Conservation (phyloP, 805 yeast genomes). For the Starmera dryadoides region DNA sequence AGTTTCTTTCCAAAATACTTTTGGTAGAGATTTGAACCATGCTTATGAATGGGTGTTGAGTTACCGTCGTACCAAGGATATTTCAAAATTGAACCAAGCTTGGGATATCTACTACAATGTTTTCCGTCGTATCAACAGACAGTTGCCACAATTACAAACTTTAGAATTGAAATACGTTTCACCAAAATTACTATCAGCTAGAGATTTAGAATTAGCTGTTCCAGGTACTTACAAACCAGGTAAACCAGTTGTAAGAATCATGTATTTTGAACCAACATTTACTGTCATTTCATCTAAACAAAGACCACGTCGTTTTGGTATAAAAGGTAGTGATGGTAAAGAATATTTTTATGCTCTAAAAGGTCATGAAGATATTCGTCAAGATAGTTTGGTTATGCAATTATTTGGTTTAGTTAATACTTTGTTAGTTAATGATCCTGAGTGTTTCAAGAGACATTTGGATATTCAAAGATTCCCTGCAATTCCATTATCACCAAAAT, state of each 20-base stretch:
- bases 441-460: constrained; percentile 91
- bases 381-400: constrained; percentile 97
- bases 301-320: constrained; percentile 79
- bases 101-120: constrained; percentile 97
- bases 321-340: constrained; percentile 87
- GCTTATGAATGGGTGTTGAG: constrained; percentile 92
- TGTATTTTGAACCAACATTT: constrained; percentile 73
- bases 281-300: constrained; percentile 92
- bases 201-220: constrained; percentile 76
- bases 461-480: constrained; percentile 91
- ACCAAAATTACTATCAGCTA: constrained; percentile 75
- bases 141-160: constrained; percentile 78
- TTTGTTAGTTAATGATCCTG: constrained; percentile 80
- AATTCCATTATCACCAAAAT: constrained; percentile 91
- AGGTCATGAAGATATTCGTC: constrained; percentile 98
- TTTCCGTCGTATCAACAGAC: constrained; percentile 84
- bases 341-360: constrained; percentile 77
- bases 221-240: constrained; percentile 93
- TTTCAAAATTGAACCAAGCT: constrained; percentile 87
- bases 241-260: constrained; percentile 65
- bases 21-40: constrained; percentile 86
- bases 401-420: constrained; percentile 93
- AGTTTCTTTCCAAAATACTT: constrained; percentile 85
- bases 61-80: constrained; percentile 78
- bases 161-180: constrained; percentile 91